Percentiles rank a stretch among this genome's conserved stretches.
Evolutionary conservation across 345 rosid species (phyloP).

Genomic region (Acer campestre): DNA sequence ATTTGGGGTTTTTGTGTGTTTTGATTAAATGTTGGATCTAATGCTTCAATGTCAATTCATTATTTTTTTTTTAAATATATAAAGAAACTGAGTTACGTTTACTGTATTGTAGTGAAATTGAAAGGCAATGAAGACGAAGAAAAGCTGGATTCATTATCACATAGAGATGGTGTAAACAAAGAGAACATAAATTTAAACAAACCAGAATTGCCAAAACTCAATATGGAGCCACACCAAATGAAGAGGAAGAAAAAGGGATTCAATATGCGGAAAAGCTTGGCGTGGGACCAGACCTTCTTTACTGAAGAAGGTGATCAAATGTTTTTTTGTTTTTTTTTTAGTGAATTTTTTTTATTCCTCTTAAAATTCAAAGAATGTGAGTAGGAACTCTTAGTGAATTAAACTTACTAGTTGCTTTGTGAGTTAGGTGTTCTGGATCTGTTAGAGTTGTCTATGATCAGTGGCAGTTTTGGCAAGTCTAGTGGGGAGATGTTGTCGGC

Average conservation of each 20-base stretch:
- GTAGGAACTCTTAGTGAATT: not conserved
- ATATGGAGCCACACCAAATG: conserved; percentile 73
- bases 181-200: conserved; percentile 53
- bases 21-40: not conserved
- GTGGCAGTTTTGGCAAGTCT: conserved; percentile 40
- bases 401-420: conserved; percentile 12
- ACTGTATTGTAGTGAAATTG: conserved; percentile 28
- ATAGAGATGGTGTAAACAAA: conserved; percentile 36
- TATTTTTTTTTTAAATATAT: not conserved
- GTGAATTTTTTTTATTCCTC: not conserved
- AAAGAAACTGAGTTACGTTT: not conserved
- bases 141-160: conserved; percentile 22
- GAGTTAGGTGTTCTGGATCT: conserved; percentile 69
- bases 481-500: conserved; percentile 50
- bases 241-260: conserved; percentile 86
- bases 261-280: conserved; percentile 89
- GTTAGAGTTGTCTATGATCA: conserved; percentile 67
- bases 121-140: conserved; percentile 17
- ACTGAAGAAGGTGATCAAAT: conserved; percentile 76
- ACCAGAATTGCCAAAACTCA: conserved; percentile 52
- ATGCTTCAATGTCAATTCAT: not conserved
- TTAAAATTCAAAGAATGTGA: not conserved
- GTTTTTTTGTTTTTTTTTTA: not conserved
- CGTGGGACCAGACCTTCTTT: conserved; percentile 85
- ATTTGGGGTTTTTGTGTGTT: not conserved